Evolutionary conservation across 768 basidiomycete genomes (phyloP).

Genomic region (Phanerochaete carnosa): DNA sequence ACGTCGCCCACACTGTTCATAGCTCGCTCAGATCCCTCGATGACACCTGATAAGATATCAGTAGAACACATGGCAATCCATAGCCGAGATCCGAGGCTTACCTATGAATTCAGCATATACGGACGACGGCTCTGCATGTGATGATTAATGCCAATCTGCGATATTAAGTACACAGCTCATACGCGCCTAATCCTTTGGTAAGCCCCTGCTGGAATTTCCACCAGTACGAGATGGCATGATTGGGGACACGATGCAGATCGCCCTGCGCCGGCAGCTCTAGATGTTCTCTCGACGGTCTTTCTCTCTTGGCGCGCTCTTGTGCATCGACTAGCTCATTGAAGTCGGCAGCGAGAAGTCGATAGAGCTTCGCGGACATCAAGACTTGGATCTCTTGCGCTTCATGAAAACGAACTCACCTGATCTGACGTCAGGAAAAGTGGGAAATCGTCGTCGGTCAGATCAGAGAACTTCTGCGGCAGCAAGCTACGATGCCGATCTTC

Average conservation of each 20-base stretch:
- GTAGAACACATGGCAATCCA: not conserved
- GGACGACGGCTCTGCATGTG: conserved; percentile 52
- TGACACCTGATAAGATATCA: conserved; percentile 41
- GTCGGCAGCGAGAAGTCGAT: conserved; percentile 4
- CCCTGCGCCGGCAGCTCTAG: conserved; percentile 11
- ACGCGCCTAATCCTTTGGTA: conserved; percentile 49
- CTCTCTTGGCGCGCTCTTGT: not conserved
- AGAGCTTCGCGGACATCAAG: not conserved
- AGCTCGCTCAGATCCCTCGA: conserved; percentile 61
- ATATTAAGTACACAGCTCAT: not conserved
- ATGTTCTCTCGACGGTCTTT: not conserved
- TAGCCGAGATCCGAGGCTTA: conserved; percentile 20
- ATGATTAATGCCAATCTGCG: too few species aligned
- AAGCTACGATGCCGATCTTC: conserved; percentile 32
- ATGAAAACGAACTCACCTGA: not conserved
- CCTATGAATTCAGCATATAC: conserved; percentile 67
- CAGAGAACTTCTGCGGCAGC: conserved; percentile 48
- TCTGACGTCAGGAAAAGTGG: conserved; percentile 57
- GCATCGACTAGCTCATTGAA: not conserved
- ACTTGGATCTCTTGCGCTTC: not conserved
- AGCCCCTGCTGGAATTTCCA: conserved; percentile 49
- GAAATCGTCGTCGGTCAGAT: conserved; percentile 54
- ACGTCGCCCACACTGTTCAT: conserved; percentile 31
- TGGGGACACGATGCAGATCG: conserved; percentile 17
- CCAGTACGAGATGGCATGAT: conserved; percentile 49